Evolutionary conservation across 805 yeast species (phyloP), one percentile per base, ranked within the genome.

Genomic region (Isabelozyma heimii): DNA sequence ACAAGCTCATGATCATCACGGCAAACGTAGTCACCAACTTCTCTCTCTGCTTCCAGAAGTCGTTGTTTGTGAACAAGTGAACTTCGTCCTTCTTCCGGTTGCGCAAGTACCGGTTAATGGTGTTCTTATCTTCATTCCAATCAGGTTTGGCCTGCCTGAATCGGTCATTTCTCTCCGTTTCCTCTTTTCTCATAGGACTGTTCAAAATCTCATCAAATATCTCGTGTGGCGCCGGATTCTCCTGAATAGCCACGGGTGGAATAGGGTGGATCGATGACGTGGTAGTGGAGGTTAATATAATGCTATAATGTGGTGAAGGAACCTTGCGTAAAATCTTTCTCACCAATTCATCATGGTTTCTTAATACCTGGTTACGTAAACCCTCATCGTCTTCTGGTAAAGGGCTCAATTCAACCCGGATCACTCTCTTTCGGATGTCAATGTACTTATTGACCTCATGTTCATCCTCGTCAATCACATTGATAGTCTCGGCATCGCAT

Each of bases 221-320:
- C 47, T 70, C 73, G 45, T 56, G 62, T 59, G 61, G 45, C 52
- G 66, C 48, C 33, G 73, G 70, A 65, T 66, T 44, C 59, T 59
- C 45, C 43, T 62, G 52, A 49, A 77, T 46, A 9, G 63, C 58
- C 43, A 60, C 50, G 17, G 62, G 55, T 5, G 75, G 69, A 0
- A 61, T 44, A 2, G 77, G 76, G 49, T 67, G 73, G 27, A 56
- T 50, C 1, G 51, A 46, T 8, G 51, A 43, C n/a, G 59, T 47
- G 10, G 49, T 49, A 40, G 57, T 55, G 13, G 70, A 61, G 5
- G 91, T 81, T 49, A 83, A 71, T 2, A 89, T 63, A 2, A 91
- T 67, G 2, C 90, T 72, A 47, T 77, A 78, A 51, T 81, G 79
- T 0, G 97, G 96, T 0, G 91, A 76, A 0, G 97, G 97, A 10